Conservation (phyloP, 495 filamentous ascomycete genomes). For the Viridothelium virens region DNA sequence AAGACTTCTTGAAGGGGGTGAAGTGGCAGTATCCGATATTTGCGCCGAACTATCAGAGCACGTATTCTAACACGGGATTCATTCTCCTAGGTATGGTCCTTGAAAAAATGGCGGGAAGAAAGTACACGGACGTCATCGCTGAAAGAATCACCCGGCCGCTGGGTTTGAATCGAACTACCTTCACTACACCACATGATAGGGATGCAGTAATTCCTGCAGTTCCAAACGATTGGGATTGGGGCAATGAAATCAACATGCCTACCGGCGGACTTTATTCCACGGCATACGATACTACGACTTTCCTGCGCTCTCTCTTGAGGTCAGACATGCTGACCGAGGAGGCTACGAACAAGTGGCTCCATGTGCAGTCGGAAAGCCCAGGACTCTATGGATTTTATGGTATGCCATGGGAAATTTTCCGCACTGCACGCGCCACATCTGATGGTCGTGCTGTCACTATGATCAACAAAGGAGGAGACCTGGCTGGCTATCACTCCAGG, state of each 20-base stretch:
- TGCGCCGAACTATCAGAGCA: constrained; percentile 32
- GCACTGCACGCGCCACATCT: constrained; percentile 25
- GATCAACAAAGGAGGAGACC: constrained; percentile 31
- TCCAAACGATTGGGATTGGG: constrained; percentile 31
- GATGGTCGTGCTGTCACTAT: constrained; percentile 29
- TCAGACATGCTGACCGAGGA: neutral
- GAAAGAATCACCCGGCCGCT: constrained; percentile 32
- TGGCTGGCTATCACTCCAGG: constrained; percentile 27
- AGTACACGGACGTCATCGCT: constrained; percentile 29
- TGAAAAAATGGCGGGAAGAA: constrained; percentile 26
- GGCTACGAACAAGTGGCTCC: constrained; percentile 32
- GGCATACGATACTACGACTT: constrained; percentile 28
- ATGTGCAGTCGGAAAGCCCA: constrained; percentile 23
- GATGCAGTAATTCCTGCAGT: constrained; percentile 31
- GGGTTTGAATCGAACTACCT: constrained; percentile 25
- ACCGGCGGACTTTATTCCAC: constrained; percentile 35
- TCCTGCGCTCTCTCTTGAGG: constrained; percentile 28
- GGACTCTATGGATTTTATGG: constrained; percentile 31
- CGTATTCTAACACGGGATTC: constrained; percentile 34
- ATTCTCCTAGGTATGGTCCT: constrained; percentile 33
- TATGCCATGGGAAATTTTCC: constrained; percentile 36
- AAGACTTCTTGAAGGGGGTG: constrained; percentile 23
- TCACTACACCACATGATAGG: constrained; percentile 27
- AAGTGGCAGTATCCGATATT: constrained; percentile 26
- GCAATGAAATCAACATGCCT: constrained; percentile 28